These are phyloP conservation scores for Carex myosuroides DNA, from an alignment of 176 grass and related monocot species.

Conservation along the genomic window DNA sequence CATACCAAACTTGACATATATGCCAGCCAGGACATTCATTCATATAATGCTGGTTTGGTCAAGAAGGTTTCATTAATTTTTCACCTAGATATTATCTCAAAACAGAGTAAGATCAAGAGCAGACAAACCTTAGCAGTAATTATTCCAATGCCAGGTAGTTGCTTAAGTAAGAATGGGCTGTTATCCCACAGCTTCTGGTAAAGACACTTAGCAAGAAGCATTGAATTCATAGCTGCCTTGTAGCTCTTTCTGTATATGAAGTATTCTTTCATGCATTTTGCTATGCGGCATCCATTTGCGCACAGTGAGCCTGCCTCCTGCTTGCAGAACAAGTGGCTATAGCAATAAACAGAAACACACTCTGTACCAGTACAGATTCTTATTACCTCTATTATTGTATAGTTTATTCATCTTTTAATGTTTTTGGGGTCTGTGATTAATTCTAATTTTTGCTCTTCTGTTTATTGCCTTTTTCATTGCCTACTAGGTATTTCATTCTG, in stretches of 20 bases:
- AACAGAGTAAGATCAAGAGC: conserved; percentile 4
- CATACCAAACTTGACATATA: neutral
- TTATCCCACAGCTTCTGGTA: conserved; percentile 86
- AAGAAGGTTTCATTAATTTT: neutral
- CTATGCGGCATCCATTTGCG: conserved; percentile 77
- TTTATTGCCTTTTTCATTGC: neutral
- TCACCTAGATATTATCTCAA: conserved; percentile 2
- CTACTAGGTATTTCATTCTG: neutral
- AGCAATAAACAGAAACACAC: conserved; percentile 3
- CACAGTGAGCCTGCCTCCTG: conserved; percentile 82
- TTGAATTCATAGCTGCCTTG: conserved; percentile 63
- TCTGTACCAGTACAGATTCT: neutral
- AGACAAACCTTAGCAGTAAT: conserved; percentile 83
- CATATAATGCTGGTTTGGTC: neutral
- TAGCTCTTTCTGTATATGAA: conserved; percentile 83
- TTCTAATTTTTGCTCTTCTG: neutral
- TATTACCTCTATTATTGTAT: neutral
- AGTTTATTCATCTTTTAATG: neutral
- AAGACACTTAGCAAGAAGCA: conserved; percentile 71
- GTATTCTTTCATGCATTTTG: conserved; percentile 94
- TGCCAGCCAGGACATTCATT: neutral
- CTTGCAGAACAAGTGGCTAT: conserved; percentile 26
- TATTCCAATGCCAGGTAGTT: conserved; percentile 91
- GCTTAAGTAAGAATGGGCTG: conserved; percentile 78
- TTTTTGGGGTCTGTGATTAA: neutral